Conservation (phyloP, 1,284 basidiomycete genomes). For the Xerocomus amazonicus region DNA sequence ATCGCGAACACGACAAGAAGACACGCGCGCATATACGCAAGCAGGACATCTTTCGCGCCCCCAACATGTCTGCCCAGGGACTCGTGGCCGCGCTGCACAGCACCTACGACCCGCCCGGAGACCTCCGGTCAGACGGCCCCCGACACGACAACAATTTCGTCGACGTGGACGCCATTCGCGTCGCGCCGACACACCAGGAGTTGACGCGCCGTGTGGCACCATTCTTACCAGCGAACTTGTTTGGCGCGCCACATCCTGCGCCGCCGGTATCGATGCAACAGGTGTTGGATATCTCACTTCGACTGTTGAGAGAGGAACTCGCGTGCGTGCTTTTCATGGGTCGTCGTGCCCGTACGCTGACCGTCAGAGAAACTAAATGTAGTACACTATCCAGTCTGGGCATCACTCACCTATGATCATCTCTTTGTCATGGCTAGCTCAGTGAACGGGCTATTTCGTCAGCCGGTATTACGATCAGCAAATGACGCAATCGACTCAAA, state of each 20-base stretch:
- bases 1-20: slow-evolving; percentile 29
- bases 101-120: slow-evolving; percentile 55
- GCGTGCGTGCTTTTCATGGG: slow-evolving; percentile 36
- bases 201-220: not conserved
- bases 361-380: too few species aligned
- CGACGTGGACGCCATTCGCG: slow-evolving; percentile 53
- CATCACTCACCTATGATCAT: too few species aligned
- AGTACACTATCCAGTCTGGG: too few species aligned
- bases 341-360: not conserved
- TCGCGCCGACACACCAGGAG: slow-evolving; percentile 24
- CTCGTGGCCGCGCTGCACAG: slow-evolving; percentile 39
- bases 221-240: slow-evolving; percentile 32
- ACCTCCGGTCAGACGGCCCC: slow-evolving; percentile 44
- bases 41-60: not conserved
- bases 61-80: slow-evolving; percentile 25
- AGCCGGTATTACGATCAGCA: too few species aligned
- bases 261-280: slow-evolving; percentile 54
- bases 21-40: slow-evolving; percentile 18
- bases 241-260: slow-evolving; percentile 57
- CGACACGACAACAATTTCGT: slow-evolving; percentile 65
- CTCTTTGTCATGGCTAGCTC: too few species aligned
- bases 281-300: slow-evolving; percentile 67
- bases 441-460: too few species aligned
- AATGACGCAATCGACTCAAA: too few species aligned
- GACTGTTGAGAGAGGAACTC: slow-evolving; percentile 65